Base-by-base conservation (phyloP, 805 yeast species). In the Naumovozyma dairenensis region DNA sequence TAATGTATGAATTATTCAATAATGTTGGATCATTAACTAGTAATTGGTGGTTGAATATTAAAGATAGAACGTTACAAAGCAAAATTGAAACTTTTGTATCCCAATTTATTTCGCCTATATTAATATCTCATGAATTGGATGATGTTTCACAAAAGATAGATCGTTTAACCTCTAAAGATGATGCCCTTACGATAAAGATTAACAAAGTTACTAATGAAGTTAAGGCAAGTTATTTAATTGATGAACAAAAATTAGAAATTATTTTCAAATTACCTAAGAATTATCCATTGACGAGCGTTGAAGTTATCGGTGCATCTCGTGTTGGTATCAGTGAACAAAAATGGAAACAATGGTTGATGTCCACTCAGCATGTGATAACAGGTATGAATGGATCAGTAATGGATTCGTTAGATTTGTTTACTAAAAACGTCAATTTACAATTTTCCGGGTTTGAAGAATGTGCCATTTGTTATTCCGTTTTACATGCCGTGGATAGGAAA, bases 401-500 rank as follows among this genome's bases (percentile, higher is more conserved):
- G 45, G 65, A 69, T 34, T 59, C 66, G 12, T 39, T 64, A 33
- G 66, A 62, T 30, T 50, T 60, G 22, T 60, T 64, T 36, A 48
- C 62, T 31, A 75, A 74, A 45, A 84, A 89, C 48, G 86, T 85
- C 33, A 71, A 74, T 35, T 66, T 82, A 46, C 93, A 87, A 53
- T 87, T 93, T 56, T 81, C 87, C 6, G 96, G 96, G 0, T 86
- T 84, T 44, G 96, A 85, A 49, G 97, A 89, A 39, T 92, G 99
- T 69, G 94, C 97, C 3, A 86, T 92, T 45, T 92, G 99, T 57
- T 92, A 92, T 57, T 81, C 94, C 12, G 80, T 89, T 36, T 62
- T 92, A 43, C 94, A 87, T 52, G 69, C 69, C 10, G 86, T 81
- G 41, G 96, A 86, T 50, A 83, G 82, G 48, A 80, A 94, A 6